Evolutionary conservation across 2,329 filamentous ascomycete species (phyloP), one percentile per base, ranked within the genome.

Genomic region (Acephala macrosclerotiorum): DNA sequence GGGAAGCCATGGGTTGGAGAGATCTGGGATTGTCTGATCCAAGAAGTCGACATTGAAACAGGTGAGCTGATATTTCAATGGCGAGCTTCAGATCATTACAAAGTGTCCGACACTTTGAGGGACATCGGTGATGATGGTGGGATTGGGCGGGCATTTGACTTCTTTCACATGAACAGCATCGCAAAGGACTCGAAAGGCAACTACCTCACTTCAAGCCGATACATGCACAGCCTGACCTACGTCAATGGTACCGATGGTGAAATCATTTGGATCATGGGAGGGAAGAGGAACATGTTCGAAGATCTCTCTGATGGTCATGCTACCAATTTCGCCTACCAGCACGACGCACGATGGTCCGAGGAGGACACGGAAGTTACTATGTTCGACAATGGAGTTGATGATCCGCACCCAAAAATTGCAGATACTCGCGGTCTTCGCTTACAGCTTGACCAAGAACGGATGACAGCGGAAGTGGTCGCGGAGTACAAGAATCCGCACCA

Each of bases 81-180:
- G 81, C 75, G 77, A 16, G 78, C 77, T 55, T 68, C 79, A 57
- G 78, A 80, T 66, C 79, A 81, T 65, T 72, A 80, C 22, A 35
- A 36, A 33, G 35, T 64, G 8, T 45, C 36, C 18, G 61, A 63
- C n/a, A 53, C 25, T 14, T 36, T 18, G 11, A 14, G 51, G 29
- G 25, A 14, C 3, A 55, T 55, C 33, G 51, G 26, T 7, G 51
- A n/a, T 18, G 51, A 33, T 55, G 51, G 51, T 3, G 51, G 11
- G 29, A 35, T 29, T 25, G 47, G 47, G 16, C 47, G 57, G 36
- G 63, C 82, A 1, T 86, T 81, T 78, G 84, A 87, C 70, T 86
- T 82, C 73, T 85, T 86, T 75, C 84, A 86, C 72, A 81, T 87
- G 73, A 86, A 85, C 74, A 83, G 81, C 51, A 77, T 85, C 63